Conservation (phyloP, 495 filamentous ascomycete genomes). For the Hyaloscypha bicolor region DNA sequence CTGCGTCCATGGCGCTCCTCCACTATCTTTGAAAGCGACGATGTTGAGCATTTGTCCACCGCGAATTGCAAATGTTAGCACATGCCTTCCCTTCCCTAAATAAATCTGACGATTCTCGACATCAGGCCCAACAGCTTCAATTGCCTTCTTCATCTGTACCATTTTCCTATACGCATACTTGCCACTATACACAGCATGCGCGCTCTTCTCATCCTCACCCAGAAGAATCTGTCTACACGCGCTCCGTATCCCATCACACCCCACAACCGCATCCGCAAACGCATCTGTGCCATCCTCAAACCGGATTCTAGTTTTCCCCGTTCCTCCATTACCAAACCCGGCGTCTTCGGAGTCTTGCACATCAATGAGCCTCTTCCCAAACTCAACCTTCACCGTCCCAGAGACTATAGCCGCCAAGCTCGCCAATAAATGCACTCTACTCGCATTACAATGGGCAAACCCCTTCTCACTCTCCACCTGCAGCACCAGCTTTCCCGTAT, state of each 20-base stretch:
- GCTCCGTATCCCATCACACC: slow-evolving; percentile 59
- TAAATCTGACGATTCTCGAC: slow-evolving; percentile 46
- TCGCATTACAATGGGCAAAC: slow-evolving; percentile 35
- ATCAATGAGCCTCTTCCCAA: slow-evolving; percentile 39
- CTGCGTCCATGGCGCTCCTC: slow-evolving; percentile 21
- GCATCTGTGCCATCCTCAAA: slow-evolving; percentile 53
- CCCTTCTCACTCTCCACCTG: slow-evolving; percentile 17
- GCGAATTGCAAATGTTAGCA: slow-evolving; percentile 49
- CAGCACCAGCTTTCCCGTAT: slow-evolving; percentile 19
- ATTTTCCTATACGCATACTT: slow-evolving; percentile 51
- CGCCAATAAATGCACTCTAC: slow-evolving; percentile 61
- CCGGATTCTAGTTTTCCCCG: slow-evolving; percentile 33
- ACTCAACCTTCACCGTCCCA: slow-evolving; percentile 37
- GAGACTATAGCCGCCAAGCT: slow-evolving; percentile 58
- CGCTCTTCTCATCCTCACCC: slow-evolving; percentile 32
- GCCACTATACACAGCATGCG: slow-evolving; percentile 46
- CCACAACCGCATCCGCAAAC: slow-evolving; percentile 52
- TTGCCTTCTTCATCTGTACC: slow-evolving; percentile 47
- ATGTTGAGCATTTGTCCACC: slow-evolving; percentile 46
- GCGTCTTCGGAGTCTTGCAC: not conserved
- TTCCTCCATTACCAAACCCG: not conserved
- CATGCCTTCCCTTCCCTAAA: slow-evolving; percentile 46
- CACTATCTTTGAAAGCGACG: slow-evolving; percentile 42
- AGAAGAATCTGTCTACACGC: slow-evolving; percentile 42
- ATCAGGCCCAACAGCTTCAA: slow-evolving; percentile 41